A percentile compares a stretch with the other conserved stretches of the same genome.
These are phyloP conservation scores for Clavispora phyllophila DNA, from an alignment of 805 yeast species.

Conservation along the genomic window DNA sequence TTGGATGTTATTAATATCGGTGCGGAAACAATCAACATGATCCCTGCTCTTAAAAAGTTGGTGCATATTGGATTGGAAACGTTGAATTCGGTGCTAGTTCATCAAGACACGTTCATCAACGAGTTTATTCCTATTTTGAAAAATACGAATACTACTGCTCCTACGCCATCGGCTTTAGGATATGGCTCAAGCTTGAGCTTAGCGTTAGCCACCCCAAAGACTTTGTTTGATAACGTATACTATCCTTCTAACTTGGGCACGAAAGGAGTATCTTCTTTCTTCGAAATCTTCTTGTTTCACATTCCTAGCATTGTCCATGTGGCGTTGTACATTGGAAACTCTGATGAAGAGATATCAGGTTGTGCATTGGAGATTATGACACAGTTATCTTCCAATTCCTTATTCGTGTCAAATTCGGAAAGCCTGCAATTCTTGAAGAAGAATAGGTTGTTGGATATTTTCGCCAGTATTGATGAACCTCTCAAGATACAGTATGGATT, in stretches of 20 bases:
- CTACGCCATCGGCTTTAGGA: conserved; percentile 12
- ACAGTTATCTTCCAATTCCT: conserved; percentile 44
- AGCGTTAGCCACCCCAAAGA: conserved; percentile 17
- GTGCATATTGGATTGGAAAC: conserved; percentile 41
- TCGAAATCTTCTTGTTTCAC: conserved; percentile 66
- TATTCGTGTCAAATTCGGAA: conserved; percentile 29
- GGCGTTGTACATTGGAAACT: conserved; percentile 67
- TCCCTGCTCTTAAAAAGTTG: conserved; percentile 30
- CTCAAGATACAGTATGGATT: conserved; percentile 67
- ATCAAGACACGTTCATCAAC: conserved; percentile 58
- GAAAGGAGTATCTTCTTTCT: conserved; percentile 59
- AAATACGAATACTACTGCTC: conserved; percentile 22
- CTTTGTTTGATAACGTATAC: conserved; percentile 28
- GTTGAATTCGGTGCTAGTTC: conserved; percentile 40
- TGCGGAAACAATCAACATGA: conserved; percentile 47
- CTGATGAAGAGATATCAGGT: conserved; percentile 46
- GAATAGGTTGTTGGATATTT: conserved; percentile 62
- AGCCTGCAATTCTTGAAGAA: conserved; percentile 33
- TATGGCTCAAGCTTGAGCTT: conserved; percentile 27
- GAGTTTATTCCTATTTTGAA: conserved; percentile 48
- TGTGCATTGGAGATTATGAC: conserved; percentile 50
- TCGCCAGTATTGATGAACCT: conserved; percentile 76
- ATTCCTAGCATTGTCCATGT: conserved; percentile 70
- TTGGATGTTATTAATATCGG: conserved; percentile 58
- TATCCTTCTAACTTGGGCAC: conserved; percentile 45